phyloP scores from a whole-genome alignment of 805 yeast species.

The Candida anglica region DNA sequence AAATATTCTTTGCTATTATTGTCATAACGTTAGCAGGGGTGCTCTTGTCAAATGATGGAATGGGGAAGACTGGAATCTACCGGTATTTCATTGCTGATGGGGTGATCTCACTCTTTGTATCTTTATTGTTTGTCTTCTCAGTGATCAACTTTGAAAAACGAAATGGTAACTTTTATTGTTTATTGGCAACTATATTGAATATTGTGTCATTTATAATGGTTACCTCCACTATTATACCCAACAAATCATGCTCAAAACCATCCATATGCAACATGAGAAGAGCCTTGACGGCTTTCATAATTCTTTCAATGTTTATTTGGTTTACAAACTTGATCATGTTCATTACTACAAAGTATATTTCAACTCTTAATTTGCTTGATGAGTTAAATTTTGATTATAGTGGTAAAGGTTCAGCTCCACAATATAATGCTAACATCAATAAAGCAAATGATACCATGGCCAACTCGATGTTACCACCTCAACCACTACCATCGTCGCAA shows the following conservation, averaged over 20 bases:
- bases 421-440: background rate
- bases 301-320: slow-evolving; percentile 37
- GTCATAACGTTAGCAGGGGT: slow-evolving; percentile 24
- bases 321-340: slow-evolving; percentile 31
- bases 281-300: slow-evolving; percentile 34
- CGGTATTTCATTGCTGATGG: slow-evolving; percentile 35
- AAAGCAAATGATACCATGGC: background rate
- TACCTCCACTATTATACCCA: slow-evolving; percentile 22
- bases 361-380: slow-evolving; percentile 26
- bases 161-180: slow-evolving; percentile 38
- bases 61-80: slow-evolving; percentile 21
- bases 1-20: slow-evolving; percentile 23
- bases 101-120: slow-evolving; percentile 25
- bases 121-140: slow-evolving; percentile 32
- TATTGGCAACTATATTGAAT: slow-evolving; percentile 28
- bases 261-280: slow-evolving; percentile 27
- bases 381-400: slow-evolving; percentile 31
- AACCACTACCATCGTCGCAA: background rate
- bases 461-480: slow-evolving; percentile 1
- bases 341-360: slow-evolving; percentile 35
- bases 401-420: slow-evolving; percentile 10
- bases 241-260: slow-evolving; percentile 12
- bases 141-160: slow-evolving; percentile 35
- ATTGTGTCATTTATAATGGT: slow-evolving; percentile 31
- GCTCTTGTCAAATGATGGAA: slow-evolving; percentile 11